A percentile compares a stretch with the other conserved stretches of the same genome.
Evolutionary conservation across 306 rosid genomes (phyloP).

Genomic region (Lotus japonicus): DNA sequence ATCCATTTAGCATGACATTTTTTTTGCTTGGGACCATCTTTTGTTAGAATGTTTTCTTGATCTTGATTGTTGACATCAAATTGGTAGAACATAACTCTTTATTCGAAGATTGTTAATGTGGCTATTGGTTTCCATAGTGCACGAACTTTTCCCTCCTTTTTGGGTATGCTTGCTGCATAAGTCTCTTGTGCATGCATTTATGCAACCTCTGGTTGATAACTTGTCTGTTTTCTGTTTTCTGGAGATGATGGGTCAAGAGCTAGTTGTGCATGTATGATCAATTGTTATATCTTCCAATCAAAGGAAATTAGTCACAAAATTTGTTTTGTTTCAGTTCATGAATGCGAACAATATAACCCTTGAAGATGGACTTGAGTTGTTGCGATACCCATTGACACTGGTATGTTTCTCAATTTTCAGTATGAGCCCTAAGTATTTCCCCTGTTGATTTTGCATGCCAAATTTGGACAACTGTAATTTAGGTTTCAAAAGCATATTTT

Average conservation of each 20-base stretch:
- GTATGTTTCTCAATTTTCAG: constrained; percentile 38
- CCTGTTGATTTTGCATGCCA: constrained; percentile 1
- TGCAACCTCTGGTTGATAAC: not conserved
- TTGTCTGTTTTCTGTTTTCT: constrained; percentile 7
- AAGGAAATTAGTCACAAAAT: not conserved
- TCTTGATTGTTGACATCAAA: too few relatives aligned
- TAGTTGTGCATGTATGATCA: constrained; percentile 4
- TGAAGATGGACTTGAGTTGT: constrained; percentile 57
- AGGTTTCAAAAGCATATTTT: not conserved
- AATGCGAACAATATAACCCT: constrained; percentile 54
- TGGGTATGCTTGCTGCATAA: too few relatives aligned
- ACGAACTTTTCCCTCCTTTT: too few relatives aligned
- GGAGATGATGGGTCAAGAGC: not conserved
- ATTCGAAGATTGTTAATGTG: too few relatives aligned
- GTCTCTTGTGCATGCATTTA: too few relatives aligned
- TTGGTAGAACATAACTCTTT: too few relatives aligned
- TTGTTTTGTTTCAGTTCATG: constrained; percentile 59
- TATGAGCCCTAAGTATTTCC: not conserved
- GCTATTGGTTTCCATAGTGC: too few relatives aligned
- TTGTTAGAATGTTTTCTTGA: too few relatives aligned
- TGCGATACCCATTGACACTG: constrained; percentile 80
- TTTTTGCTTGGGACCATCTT: too few relatives aligned
- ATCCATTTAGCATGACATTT: too few relatives aligned
- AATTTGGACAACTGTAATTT: not conserved
- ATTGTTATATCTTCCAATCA: constrained; percentile 4